Percentiles rank a stretch among this genome's conserved stretches.
These are phyloP conservation scores for Medicago lupulina DNA, from an alignment of 306 rosid species.

Conservation along the genomic window DNA sequence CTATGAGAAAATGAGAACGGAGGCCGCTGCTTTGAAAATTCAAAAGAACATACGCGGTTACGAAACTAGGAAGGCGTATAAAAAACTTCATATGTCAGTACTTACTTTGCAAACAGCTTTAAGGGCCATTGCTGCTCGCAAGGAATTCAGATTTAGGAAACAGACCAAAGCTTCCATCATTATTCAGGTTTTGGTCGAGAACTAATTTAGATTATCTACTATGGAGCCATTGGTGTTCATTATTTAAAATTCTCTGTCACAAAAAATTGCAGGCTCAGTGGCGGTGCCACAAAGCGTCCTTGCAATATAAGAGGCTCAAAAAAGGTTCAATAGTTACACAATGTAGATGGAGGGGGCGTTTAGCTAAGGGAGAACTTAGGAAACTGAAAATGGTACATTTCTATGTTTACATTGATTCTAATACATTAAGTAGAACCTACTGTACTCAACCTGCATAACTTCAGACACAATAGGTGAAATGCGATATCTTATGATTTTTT, in stretches of 20 bases:
- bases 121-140: conserved; percentile 85
- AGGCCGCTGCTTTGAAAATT: conserved; percentile 86
- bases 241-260: conserved; percentile 35
- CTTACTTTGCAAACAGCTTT: conserved; percentile 80
- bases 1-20: conserved; percentile 66
- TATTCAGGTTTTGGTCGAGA: conserved; percentile 66
- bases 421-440: conserved; percentile 17
- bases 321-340: conserved; percentile 76
- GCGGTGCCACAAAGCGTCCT: conserved; percentile 78
- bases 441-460: conserved; percentile 22
- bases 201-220: conserved; percentile 39
- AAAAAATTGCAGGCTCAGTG: conserved; percentile 76
- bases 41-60: conserved; percentile 73
- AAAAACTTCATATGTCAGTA: conserved; percentile 61
- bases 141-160: conserved; percentile 72
- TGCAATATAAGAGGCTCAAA: conserved; percentile 79
- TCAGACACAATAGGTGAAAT: conserved; percentile 17
- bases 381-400: conserved; percentile 86
- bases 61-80: conserved; percentile 70
- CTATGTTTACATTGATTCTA: conserved; percentile 29
- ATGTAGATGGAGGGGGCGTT: conserved; percentile 85
- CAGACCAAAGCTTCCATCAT: conserved; percentile 76
- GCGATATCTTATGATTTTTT: conserved; percentile 35
- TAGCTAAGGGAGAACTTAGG: conserved; percentile 81
- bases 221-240: conserved; percentile 4